Evolutionary conservation across 169 alveolate genomes (phyloP), one percentile per base, ranked within the genome.

Genomic region (Plasmodium coatneyi): DNA sequence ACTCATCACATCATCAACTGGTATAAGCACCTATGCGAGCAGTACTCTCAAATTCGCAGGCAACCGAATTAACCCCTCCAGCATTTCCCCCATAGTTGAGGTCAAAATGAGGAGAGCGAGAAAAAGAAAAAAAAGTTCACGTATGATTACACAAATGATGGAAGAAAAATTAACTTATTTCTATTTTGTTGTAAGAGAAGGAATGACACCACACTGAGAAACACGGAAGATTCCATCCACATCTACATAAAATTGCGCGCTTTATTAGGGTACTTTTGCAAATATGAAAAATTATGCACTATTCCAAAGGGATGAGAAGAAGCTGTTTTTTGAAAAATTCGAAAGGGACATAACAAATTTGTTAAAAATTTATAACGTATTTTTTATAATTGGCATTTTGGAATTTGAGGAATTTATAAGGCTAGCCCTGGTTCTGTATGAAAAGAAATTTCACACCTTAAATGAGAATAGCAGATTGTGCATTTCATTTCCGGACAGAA

Each of bases 361-460:
- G 70, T 36, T 89, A 89, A 60, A 66, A 12, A 28, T 36, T 10
- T 80, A 79, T 78, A 89, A 89, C 52, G 82, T 89, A 34, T 89
- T 79, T 52, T 56, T 89, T 60, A n/a, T 89, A 25, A 79, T 43
- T 79, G 94, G 94, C 30, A 89, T 41, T 43, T 46, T 89, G 72
- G 82, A 79, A 79, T 89, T 89, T 60, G 82, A 56, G 6, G 94
- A 89, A 36, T 60, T 89, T 39, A 89, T 89, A 79, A 56, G 28
- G 71, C 46, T 89, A 54, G 56, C 82, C 36, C 14, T 78, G 30
- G 32, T 89, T 89, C 71, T 89, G 36, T 89, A 89, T 46, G 94
- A 89, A 54, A 89, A 89, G 76, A 89, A 89, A 89, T 30, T 89
- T 56, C 90, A 89, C 52, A 79, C 76, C 19, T 89, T 80, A 89